phyloP scores from a whole-genome alignment of 495 filamentous ascomycete species.

The Aspergillus kassunensis region DNA sequence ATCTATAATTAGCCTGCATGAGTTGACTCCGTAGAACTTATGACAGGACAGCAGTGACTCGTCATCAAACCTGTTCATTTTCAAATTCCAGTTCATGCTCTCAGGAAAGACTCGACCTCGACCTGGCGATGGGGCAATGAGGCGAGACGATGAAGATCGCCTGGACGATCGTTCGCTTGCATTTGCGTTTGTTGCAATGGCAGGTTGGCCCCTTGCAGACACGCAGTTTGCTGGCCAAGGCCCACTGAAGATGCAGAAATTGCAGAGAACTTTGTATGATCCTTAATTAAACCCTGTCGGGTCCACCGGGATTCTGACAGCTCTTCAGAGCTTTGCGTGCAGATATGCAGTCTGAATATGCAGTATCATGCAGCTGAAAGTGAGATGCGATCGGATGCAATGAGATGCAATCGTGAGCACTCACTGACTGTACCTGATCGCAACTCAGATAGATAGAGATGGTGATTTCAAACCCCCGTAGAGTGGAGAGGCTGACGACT shows the following conservation, averaged over 20 bases:
- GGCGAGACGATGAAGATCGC: not conserved
- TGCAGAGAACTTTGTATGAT: constrained; percentile 20
- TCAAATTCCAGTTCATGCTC: not conserved
- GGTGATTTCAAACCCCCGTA: too few relatives aligned
- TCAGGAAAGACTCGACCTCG: not conserved
- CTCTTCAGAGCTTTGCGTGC: too few relatives aligned
- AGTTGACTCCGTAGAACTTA: too few relatives aligned
- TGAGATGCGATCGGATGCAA: too few relatives aligned
- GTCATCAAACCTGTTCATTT: not conserved
- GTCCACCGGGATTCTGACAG: constrained; percentile 28
- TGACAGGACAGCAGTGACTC: not conserved
- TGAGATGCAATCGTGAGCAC: too few relatives aligned
- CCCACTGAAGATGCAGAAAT: constrained; percentile 23
- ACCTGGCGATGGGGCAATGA: not conserved
- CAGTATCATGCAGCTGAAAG: too few relatives aligned
- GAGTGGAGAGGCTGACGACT: constrained; percentile 19
- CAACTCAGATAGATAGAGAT: too few relatives aligned
- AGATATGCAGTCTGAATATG: too few relatives aligned
- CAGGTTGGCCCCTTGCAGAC: constrained; percentile 14
- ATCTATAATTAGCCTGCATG: too few relatives aligned
- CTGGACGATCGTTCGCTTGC: not conserved
- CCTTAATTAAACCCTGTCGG: constrained; percentile 45
- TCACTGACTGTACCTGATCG: too few relatives aligned
- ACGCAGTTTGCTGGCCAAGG: constrained; percentile 26
- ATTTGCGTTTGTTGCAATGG: not conserved